Conservation (phyloP, 2,329 filamentous ascomycete species). For the Coccinonectria pachysandricola region DNA sequence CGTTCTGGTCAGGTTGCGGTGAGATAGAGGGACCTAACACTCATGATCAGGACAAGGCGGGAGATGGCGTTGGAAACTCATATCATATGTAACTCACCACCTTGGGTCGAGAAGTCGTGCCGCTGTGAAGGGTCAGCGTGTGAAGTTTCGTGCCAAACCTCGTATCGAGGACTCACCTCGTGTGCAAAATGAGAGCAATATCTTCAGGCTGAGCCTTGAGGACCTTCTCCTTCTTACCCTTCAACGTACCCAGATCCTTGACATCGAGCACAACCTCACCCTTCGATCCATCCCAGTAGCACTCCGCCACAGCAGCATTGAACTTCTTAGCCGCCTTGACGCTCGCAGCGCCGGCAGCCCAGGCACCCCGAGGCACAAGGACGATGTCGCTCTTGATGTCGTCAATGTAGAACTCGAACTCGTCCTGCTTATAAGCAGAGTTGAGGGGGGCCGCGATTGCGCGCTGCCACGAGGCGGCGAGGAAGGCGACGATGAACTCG, state of each 20-base stretch:
- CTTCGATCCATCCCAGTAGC: conserved; percentile 60
- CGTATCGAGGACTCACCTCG: conserved; percentile 33
- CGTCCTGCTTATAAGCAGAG: conserved; percentile 77
- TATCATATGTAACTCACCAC: conserved; percentile 47
- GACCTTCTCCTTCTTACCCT: conserved; percentile 30
- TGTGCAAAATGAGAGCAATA: conserved; percentile 72
- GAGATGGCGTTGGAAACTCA: conserved; percentile 4
- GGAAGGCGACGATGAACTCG: conserved; percentile 79
- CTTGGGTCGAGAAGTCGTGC: conserved; percentile 77
- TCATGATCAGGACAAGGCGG: conserved; percentile 5
- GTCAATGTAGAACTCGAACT: conserved; percentile 88
- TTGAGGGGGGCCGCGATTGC: conserved; percentile 80
- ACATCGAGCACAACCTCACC: conserved; percentile 65
- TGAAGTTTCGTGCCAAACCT: conserved; percentile 8
- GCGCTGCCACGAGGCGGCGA: conserved; percentile 77
- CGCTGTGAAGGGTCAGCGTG: conserved; percentile 35
- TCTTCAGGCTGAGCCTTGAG: conserved; percentile 58
- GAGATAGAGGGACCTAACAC: conserved; percentile 61
- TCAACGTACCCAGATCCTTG: conserved; percentile 62
- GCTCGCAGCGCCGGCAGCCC: conserved; percentile 54
- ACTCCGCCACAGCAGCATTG: conserved; percentile 76
- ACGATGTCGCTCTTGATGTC: conserved; percentile 73
- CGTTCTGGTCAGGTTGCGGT: conserved; percentile 69
- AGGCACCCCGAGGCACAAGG: conserved; percentile 63
- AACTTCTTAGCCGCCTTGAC: conserved; percentile 71